phyloP scores from a whole-genome alignment of 305 asterid genomes.

The Fraxinus velutina region DNA sequence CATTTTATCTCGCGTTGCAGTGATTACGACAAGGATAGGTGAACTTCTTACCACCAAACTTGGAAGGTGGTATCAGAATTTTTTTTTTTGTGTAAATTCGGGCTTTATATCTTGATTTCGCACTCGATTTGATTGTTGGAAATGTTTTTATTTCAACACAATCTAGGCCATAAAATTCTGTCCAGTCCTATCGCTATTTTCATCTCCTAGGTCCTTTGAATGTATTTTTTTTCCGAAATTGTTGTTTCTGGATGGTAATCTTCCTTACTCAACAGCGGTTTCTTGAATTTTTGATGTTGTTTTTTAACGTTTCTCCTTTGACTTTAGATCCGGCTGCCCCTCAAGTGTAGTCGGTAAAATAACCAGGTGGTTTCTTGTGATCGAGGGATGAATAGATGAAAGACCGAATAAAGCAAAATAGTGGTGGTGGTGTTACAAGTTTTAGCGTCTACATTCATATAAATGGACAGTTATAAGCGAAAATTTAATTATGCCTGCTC shows the following conservation, averaged over 20 bases:
- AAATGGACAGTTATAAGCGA: not conserved
- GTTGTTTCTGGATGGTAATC: not conserved
- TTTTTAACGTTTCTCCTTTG: not conserved
- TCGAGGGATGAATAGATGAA: not conserved
- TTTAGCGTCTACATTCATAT: not conserved
- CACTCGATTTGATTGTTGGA: not conserved
- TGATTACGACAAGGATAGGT: not conserved
- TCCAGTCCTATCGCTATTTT: not conserved
- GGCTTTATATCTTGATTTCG: not conserved
- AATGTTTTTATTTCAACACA: not conserved
- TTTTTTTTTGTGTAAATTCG: not conserved
- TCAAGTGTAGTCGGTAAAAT: not conserved
- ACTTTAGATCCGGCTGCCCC: not conserved
- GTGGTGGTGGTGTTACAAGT: not conserved
- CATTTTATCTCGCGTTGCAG: not conserved
- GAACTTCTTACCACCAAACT: not conserved
- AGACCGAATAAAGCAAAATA: not conserved
- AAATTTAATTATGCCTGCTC: not conserved
- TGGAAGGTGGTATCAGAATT: not conserved
- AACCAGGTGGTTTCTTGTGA: not conserved
- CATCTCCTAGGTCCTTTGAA: not conserved
- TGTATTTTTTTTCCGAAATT: not conserved
- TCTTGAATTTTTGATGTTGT: not conserved
- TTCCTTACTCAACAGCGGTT: not conserved
- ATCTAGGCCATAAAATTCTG: not conserved